Percentiles rank a stretch among this genome's conserved stretches.
Conservation (phyloP, 176 grass and related monocot species). For the Aechmea fasciata region DNA sequence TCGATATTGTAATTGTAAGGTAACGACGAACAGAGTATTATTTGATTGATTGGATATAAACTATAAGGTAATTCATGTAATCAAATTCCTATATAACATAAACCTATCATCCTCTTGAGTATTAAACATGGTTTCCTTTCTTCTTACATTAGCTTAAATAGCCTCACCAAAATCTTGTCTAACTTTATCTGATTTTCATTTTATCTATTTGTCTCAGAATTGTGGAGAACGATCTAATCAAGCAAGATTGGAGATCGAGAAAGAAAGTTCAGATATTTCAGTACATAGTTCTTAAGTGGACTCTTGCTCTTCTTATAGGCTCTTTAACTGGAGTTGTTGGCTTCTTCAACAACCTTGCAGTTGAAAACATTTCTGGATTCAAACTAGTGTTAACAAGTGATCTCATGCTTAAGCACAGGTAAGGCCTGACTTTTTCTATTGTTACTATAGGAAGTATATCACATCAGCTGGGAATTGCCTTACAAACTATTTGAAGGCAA, state of each 20-base stretch:
- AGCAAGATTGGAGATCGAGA: slow-evolving; percentile 89
- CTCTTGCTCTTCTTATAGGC: slow-evolving; percentile 76
- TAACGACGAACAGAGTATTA: too few relatives aligned
- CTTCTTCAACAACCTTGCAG: slow-evolving; percentile 89
- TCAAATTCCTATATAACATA: too few relatives aligned
- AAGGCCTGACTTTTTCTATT: slow-evolving; percentile 21
- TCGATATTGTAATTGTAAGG: too few relatives aligned
- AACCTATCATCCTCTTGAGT: too few relatives aligned
- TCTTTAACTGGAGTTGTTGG: slow-evolving; percentile 64
- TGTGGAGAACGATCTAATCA: slow-evolving; percentile 88
- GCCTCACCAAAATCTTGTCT: background rate
- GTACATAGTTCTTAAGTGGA: slow-evolving; percentile 89
- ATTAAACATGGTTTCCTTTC: too few relatives aligned
- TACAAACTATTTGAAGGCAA: too few relatives aligned
- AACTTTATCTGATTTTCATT: background rate
- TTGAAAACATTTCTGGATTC: slow-evolving; percentile 93
- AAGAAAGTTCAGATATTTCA: slow-evolving; percentile 86
- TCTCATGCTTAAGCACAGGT: slow-evolving; percentile 77
- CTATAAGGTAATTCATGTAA: too few relatives aligned
- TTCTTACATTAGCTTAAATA: too few relatives aligned
- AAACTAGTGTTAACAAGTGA: slow-evolving; percentile 76
- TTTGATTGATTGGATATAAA: too few relatives aligned
- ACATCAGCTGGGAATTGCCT: too few relatives aligned
- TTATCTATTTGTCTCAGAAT: slow-evolving; percentile 36
- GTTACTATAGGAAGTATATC: too few relatives aligned